Conservation (phyloP, 2,329 filamentous ascomycete genomes). For the Aureobasidium sp. region DNA sequence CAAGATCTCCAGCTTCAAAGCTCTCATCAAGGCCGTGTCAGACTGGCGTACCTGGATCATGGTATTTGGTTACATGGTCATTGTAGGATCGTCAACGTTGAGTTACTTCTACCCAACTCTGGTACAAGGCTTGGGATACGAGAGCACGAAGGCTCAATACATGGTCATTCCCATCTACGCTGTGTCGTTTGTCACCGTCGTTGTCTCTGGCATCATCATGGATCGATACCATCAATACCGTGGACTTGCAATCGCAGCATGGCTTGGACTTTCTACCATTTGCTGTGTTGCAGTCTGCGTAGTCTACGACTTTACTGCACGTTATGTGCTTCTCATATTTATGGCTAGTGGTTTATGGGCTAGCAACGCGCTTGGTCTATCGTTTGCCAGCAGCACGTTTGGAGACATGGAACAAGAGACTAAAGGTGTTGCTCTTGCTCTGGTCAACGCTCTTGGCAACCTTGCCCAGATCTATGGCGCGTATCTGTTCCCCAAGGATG, state of each 20-base stretch:
- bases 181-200: constrained; percentile 44
- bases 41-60: constrained; percentile 43
- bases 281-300: constrained; percentile 33
- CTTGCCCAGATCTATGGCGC: constrained; percentile 49
- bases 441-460: constrained; percentile 49
- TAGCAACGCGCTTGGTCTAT: constrained; percentile 44
- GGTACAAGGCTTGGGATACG: constrained; percentile 45
- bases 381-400: constrained; percentile 47
- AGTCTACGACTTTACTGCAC: constrained; percentile 44
- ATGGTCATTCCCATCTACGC: constrained; percentile 47
- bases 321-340: constrained; percentile 48
- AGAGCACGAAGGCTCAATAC: constrained; percentile 39
- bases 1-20: constrained; percentile 21
- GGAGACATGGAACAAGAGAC: constrained; percentile 41
- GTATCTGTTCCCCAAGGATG: constrained; percentile 42
- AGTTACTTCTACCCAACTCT: constrained; percentile 49
- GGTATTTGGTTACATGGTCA: constrained; percentile 43
- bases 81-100: constrained; percentile 42
- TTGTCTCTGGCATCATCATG: constrained; percentile 39
- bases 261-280: constrained; percentile 37
- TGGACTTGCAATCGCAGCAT: constrained; percentile 41
- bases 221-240: constrained; percentile 41
- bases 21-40: constrained; percentile 32
- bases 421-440: constrained; percentile 44
- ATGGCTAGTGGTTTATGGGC: constrained; percentile 50